Percentiles rank a stretch among this genome's conserved stretches.
Evolutionary conservation across 768 basidiomycete species (phyloP).

Genomic region (Kwoniella mangroviensis): DNA sequence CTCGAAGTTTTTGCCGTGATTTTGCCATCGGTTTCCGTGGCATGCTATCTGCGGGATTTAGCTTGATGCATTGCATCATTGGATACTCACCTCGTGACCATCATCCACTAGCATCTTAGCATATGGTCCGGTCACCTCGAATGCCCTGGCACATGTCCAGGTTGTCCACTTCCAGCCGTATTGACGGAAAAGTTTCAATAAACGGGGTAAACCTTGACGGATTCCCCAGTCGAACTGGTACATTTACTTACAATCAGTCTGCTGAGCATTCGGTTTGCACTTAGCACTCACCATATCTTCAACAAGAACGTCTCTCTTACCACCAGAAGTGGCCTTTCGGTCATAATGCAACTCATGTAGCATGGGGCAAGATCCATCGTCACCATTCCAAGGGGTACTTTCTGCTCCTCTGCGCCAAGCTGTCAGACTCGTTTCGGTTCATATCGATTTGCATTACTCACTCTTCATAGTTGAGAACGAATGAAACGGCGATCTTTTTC

Average conservation of each 20-base stretch:
- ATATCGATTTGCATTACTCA: slow-evolving; percentile 5
- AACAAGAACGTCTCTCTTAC: slow-evolving; percentile 35
- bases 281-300: slow-evolving; percentile 37
- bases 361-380: slow-evolving; percentile 26
- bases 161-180: slow-evolving; percentile 42
- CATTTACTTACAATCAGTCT: neutral
- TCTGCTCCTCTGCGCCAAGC: slow-evolving; percentile 27
- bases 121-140: slow-evolving; percentile 33
- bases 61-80: too few species aligned
- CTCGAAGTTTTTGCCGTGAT: slow-evolving; percentile 22
- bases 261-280: neutral
- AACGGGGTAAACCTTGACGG: slow-evolving; percentile 37
- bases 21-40: slow-evolving; percentile 47
- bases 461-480: slow-evolving; percentile 44
- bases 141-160: slow-evolving; percentile 36
- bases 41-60: slow-evolving; percentile 29
- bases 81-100: slow-evolving; percentile 36
- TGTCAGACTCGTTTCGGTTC: neutral
- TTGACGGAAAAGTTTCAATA: slow-evolving; percentile 37
- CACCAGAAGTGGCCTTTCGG: slow-evolving; percentile 21
- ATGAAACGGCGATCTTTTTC: slow-evolving; percentile 42
- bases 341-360: slow-evolving; percentile 42
- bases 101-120: slow-evolving; percentile 35
- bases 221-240: slow-evolving; percentile 43
- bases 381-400: slow-evolving; percentile 45